Conservation (phyloP, 306 rosid genomes). For the Vicia faba region DNA sequence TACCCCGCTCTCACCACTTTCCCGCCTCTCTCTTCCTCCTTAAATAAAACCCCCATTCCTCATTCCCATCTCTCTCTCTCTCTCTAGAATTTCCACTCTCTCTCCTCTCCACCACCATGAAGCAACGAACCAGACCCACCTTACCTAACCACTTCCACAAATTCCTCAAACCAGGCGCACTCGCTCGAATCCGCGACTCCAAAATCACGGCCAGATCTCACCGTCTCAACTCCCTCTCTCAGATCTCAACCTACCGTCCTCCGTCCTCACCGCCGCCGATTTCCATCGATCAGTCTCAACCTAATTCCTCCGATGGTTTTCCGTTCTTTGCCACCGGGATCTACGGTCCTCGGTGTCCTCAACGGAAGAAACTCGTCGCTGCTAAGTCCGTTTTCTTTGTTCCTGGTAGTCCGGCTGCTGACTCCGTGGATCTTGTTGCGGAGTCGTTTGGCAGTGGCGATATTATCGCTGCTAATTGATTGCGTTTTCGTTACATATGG, state of each 20-base stretch:
- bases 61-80: background rate
- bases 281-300: constrained; percentile 29
- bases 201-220: constrained; percentile 70
- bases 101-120: constrained; percentile 48
- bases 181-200: constrained; percentile 87
- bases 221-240: constrained; percentile 37
- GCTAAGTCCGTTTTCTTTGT: constrained; percentile 57
- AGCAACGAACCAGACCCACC: constrained; percentile 49
- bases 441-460: constrained; percentile 56
- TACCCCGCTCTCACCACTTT: constrained; percentile 36
- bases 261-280: constrained; percentile 20
- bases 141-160: constrained; percentile 55
- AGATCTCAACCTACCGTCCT: constrained; percentile 46
- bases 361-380: constrained; percentile 75
- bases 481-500: background rate
- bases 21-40: constrained; percentile 50
- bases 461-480: constrained; percentile 60
- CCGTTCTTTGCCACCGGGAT: constrained; percentile 58
- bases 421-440: constrained; percentile 54
- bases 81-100: background rate
- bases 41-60: constrained; percentile 33
- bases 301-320: constrained; percentile 28
- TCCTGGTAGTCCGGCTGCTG: constrained; percentile 46
- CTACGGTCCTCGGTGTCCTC: constrained; percentile 67
- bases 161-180: constrained; percentile 86